Conservation (phyloP, 805 yeast genomes). For the Wilhelminamyces savonicus region DNA sequence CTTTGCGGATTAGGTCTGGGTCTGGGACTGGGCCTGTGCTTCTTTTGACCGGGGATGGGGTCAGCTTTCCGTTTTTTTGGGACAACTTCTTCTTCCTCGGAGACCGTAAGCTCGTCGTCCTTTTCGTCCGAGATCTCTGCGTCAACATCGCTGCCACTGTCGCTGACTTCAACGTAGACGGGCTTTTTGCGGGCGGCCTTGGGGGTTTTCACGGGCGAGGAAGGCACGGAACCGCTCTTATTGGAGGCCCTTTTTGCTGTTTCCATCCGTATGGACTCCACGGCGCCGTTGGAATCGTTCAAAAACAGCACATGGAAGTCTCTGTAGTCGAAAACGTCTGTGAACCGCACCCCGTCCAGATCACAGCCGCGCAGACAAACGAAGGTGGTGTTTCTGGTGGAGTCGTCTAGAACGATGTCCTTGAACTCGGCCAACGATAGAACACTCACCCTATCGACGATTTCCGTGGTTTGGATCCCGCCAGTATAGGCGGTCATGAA, state of each 20-base stretch:
- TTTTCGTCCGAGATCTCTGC: conserved; percentile 3
- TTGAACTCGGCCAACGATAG: conserved; percentile 29
- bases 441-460: conserved; percentile 41
- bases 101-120: too few relatives aligned
- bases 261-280: conserved; percentile 21
- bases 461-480: conserved; percentile 36
- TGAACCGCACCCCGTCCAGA: conserved; percentile 23
- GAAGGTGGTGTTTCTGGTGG: conserved; percentile 18
- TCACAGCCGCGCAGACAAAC: conserved; percentile 40
- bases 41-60: conserved; percentile 3
- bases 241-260: too few relatives aligned
- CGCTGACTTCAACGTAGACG: conserved; percentile 17
- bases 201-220: too few relatives aligned
- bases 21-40: conserved; percentile 1
- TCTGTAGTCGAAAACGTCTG: conserved; percentile 35
- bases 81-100: conserved; percentile 2
- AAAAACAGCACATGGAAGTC: conserved; percentile 17
- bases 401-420: conserved; percentile 29
- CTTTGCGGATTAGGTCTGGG: conserved; percentile 7
- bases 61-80: conserved; percentile 4
- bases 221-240: too few relatives aligned
- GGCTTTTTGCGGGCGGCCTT: too few relatives aligned
- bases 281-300: conserved; percentile 15
- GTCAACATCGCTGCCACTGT: conserved; percentile 6
- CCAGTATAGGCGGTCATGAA: conserved; percentile 48